Percentiles rank a stretch among this genome's conserved stretches.
Evolutionary conservation across 2,329 filamentous ascomycete genomes (phyloP).

Genomic region (Sclerotinia spermophila): DNA sequence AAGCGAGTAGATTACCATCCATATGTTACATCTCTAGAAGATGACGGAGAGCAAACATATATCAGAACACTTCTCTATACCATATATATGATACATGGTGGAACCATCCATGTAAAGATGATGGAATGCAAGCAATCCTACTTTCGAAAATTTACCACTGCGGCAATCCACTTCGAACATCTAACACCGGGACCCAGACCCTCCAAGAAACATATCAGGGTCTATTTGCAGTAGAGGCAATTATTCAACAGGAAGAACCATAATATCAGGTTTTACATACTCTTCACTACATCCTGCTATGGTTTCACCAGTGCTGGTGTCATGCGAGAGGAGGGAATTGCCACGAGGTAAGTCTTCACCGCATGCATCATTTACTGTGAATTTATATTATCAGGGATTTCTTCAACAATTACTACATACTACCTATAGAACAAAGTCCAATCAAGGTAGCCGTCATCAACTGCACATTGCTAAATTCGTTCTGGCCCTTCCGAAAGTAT

Average conservation of each 20-base stretch:
- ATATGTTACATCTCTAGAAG: too few species aligned
- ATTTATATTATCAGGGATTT: background rate
- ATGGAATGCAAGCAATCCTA: background rate
- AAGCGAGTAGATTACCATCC: too few species aligned
- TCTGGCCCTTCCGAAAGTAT: background rate
- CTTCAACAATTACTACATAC: background rate
- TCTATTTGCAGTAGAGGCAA: background rate
- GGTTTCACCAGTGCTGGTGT: background rate
- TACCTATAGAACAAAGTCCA: background rate
- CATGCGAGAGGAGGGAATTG: background rate
- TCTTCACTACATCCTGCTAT: background rate
- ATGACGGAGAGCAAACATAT: background rate
- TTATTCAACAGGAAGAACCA: too few species aligned
- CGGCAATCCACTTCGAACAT: background rate
- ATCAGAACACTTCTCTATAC: background rate
- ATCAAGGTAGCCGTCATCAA: background rate
- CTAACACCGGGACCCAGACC: background rate
- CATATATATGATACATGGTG: background rate
- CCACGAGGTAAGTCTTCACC: background rate
- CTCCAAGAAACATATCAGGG: background rate
- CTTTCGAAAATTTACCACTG: background rate
- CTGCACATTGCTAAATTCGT: background rate
- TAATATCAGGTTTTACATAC: background rate
- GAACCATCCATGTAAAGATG: background rate
- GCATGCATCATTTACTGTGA: background rate